Base-by-base conservation (phyloP, 2,329 filamentous ascomycete genomes). In the Fusarium staphyleae region DNA sequence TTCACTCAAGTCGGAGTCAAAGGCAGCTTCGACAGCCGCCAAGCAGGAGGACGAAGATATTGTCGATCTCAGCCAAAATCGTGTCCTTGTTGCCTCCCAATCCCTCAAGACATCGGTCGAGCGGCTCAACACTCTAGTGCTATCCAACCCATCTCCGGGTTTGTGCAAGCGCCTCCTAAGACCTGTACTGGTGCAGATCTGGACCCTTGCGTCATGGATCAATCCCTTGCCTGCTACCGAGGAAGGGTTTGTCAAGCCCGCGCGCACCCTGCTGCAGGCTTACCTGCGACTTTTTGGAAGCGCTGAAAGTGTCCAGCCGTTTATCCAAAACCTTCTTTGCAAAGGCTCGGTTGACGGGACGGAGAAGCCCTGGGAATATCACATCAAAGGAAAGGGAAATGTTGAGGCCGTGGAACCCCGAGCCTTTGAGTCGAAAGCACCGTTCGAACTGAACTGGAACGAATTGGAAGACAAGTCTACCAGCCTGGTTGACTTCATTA, bases 61-160 rank as follows among this genome's bases (percentile, higher is more conserved):
- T 22, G 56, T 84, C 26, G 75, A 85, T 54, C 66, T 84, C 14
- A 75, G 74, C 54, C 70, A 63, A 42, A 71, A 75, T 6, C 69
- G 52, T 12, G 68, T 81, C 0, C 55, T 88, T 9, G 78, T 86
- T 13, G 57, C 73, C 5, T 70, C 80, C 3, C 64, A 74, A 2
- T 73, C 80, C 2, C 70, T 90, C 4, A 73, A 76, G 14, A 69
- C 69, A 28, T 80, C 84, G 2, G 67, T 91, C 3, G 76, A 73
- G 26, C 78, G 87, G 13, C 69, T 91, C 1, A 77, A 76, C 29
- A 75, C 79, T 1, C 71, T 91, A 1, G 68, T 86, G 1, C 75
- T 82, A 15, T 87, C 86, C 0, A 87, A 88, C 64, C 86, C 87
- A 0, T 87, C 89, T 48, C 84, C 87, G 0, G 86, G 86, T 0